A percentile compares a stretch with the other conserved stretches of the same genome.
These are phyloP conservation scores for Bromus sterilis DNA, from an alignment of 176 grass and related monocot genomes.

Conservation along the genomic window DNA sequence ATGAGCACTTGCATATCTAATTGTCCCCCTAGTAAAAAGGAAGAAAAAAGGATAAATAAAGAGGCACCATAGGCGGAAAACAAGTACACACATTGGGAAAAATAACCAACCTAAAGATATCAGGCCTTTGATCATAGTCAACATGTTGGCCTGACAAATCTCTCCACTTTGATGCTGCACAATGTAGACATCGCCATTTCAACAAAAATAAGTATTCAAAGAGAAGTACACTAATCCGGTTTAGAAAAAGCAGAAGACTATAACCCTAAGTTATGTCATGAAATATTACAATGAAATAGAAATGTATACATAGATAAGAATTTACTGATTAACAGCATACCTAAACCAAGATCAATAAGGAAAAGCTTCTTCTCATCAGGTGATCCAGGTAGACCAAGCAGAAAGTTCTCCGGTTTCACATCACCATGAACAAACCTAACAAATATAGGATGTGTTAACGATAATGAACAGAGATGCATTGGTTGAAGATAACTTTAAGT, in stretches of 20 bases:
- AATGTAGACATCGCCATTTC: constrained; percentile 6
- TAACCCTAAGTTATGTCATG: neutral
- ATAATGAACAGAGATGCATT: neutral
- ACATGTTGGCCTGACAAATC: constrained; percentile 62
- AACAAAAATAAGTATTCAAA: neutral
- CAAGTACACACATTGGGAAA: neutral
- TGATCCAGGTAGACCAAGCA: constrained; percentile 86
- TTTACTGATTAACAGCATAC: constrained; percentile 30
- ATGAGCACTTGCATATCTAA: constrained; percentile 92
- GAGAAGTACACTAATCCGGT: constrained; percentile 4
- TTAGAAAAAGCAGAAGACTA: neutral
- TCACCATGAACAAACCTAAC: constrained; percentile 98
- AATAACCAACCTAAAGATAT: constrained; percentile 75
- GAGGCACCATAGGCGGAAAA: neutral
- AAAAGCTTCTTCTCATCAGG: constrained; percentile 90
- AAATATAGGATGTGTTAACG: constrained; percentile 6
- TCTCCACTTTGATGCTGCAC: constrained; percentile 87
- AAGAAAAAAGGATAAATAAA: constrained; percentile 14
- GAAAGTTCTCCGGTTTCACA: constrained; percentile 97
- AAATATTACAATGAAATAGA: neutral
- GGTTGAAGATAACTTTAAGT: constrained; percentile 5
- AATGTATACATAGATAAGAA: neutral
- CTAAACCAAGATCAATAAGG: constrained; percentile 97
- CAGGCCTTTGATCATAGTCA: constrained; percentile 93
- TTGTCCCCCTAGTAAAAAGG: constrained; percentile 63